Percentiles rank a stretch among this genome's conserved stretches.
Evolutionary conservation across 2,329 filamentous ascomycete genomes (phyloP).

Genomic region (Penicillium palitans): DNA sequence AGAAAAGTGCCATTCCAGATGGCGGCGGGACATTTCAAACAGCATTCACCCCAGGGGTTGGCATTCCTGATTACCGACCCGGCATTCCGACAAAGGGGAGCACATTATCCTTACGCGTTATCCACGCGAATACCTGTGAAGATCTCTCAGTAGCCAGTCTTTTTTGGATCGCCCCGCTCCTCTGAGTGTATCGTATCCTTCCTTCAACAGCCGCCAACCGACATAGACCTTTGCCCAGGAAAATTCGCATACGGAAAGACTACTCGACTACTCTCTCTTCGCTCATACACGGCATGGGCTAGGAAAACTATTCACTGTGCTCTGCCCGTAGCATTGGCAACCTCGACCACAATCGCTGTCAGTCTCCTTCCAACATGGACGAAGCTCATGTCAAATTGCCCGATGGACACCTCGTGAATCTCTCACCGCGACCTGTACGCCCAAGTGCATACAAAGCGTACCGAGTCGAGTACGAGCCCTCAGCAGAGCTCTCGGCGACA

Average conservation of each 20-base stretch:
- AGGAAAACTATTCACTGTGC: slow-evolving; percentile 17
- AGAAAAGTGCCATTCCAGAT: slow-evolving; percentile 20
- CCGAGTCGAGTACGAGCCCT: slow-evolving; percentile 15
- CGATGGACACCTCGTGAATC: slow-evolving; percentile 33
- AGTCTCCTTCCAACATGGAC: slow-evolving; percentile 27
- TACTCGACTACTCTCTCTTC: background rate
- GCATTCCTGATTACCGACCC: slow-evolving; percentile 24
- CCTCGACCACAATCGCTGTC: slow-evolving; percentile 2
- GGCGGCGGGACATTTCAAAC: slow-evolving; percentile 17
- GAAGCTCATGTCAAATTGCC: slow-evolving; percentile 28
- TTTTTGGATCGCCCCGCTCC: slow-evolving; percentile 11
- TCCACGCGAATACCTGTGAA: slow-evolving; percentile 2
- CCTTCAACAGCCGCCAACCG: slow-evolving; percentile 1
- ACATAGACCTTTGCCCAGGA: slow-evolving; percentile 6
- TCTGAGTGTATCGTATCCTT: slow-evolving; percentile 9
- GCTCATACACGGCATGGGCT: slow-evolving; percentile 21
- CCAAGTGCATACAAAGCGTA: slow-evolving; percentile 21
- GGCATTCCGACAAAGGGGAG: slow-evolving; percentile 22
- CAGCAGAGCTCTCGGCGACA: slow-evolving; percentile 11
- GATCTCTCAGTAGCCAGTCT: background rate
- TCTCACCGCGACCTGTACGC: slow-evolving; percentile 26
- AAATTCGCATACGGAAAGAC: background rate
- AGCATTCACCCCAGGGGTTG: slow-evolving; percentile 23
- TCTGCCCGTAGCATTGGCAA: slow-evolving; percentile 21
- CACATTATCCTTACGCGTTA: slow-evolving; percentile 25